These are phyloP conservation scores for Fusarium sp. DNA, from an alignment of 2,329 filamentous ascomycete species.

Conservation along the genomic window DNA sequence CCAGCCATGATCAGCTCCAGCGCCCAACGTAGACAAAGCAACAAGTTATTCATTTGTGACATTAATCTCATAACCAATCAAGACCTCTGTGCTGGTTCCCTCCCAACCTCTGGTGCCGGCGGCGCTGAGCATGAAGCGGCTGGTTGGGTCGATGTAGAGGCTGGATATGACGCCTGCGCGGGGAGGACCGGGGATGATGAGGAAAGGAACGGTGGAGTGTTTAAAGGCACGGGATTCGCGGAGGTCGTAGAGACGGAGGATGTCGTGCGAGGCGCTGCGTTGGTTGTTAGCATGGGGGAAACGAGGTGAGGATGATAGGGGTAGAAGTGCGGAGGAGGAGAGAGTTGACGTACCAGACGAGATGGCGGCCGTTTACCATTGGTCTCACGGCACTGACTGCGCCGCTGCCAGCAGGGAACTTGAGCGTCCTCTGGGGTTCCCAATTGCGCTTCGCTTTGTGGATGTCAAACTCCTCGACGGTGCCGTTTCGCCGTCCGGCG, in stretches of 20 bases:
- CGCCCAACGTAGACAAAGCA: not conserved
- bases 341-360: constrained; percentile 70
- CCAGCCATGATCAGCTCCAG: constrained; percentile 1
- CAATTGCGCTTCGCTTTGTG: constrained; percentile 76
- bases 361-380: constrained; percentile 92
- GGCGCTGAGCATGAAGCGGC: constrained; percentile 89
- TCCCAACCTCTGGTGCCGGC: constrained; percentile 97
- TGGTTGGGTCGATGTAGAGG: constrained; percentile 86
- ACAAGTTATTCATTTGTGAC: constrained; percentile 39
- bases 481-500: constrained; percentile 87
- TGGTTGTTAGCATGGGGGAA: not conserved
- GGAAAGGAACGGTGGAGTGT: constrained; percentile 86
- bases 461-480: constrained; percentile 92
- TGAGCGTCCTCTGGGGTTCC: constrained; percentile 79
- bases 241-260: constrained; percentile 90
- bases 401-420: constrained; percentile 88
- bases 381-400: constrained; percentile 86
- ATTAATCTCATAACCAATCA: constrained; percentile 92
- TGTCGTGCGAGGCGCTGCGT: constrained; percentile 87
- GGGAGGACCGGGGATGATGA: constrained; percentile 90
- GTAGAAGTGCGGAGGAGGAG: not conserved
- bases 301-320: not conserved
- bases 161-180: constrained; percentile 87
- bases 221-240: constrained; percentile 70
- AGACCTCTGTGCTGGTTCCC: constrained; percentile 84